Evolutionary conservation across 2,329 filamentous ascomycete species (phyloP).

Genomic region (Cadophora gregata): DNA sequence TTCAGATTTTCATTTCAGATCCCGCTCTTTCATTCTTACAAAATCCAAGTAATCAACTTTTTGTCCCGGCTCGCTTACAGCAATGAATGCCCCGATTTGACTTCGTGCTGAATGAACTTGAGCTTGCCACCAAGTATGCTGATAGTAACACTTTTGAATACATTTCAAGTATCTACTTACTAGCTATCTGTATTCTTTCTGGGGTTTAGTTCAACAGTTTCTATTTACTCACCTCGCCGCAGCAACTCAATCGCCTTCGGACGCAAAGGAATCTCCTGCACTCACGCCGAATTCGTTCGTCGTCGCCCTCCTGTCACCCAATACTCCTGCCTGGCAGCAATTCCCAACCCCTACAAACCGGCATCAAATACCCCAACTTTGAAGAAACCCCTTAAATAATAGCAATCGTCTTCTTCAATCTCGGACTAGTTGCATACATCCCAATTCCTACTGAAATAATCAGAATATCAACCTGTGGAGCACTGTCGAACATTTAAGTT

Average conservation of each 20-base stretch:
- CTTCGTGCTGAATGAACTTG: too few relatives aligned
- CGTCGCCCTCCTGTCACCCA: slow-evolving; percentile 66
- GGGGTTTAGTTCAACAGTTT: too few relatives aligned
- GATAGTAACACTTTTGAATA: too few relatives aligned
- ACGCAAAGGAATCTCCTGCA: slow-evolving; percentile 52
- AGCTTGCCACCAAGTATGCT: too few relatives aligned
- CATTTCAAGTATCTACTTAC: too few relatives aligned
- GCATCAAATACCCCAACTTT: slow-evolving; percentile 57
- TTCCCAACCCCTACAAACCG: slow-evolving; percentile 68
- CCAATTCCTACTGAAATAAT: slow-evolving; percentile 70
- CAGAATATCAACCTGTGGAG: slow-evolving; percentile 47
- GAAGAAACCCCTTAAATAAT: slow-evolving; percentile 55
- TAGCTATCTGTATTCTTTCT: too few relatives aligned
- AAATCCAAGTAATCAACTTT: too few relatives aligned
- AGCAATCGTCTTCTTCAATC: slow-evolving; percentile 47
- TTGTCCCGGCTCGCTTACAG: too few relatives aligned
- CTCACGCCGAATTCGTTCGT: slow-evolving; percentile 69
- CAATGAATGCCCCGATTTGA: too few relatives aligned
- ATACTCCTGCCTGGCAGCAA: slow-evolving; percentile 64
- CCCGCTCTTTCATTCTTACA: too few relatives aligned
- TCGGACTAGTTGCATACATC: slow-evolving; percentile 45
- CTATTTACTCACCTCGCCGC: slow-evolving; percentile 68
- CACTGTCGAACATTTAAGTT: slow-evolving; percentile 31
- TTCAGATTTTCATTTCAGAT: too few relatives aligned
- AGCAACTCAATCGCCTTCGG: slow-evolving; percentile 62